Percentiles rank a stretch among this genome's conserved stretches.
phyloP scores from a whole-genome alignment of 2,329 filamentous ascomycete species.

The Fonsecaea multimorphosa region DNA sequence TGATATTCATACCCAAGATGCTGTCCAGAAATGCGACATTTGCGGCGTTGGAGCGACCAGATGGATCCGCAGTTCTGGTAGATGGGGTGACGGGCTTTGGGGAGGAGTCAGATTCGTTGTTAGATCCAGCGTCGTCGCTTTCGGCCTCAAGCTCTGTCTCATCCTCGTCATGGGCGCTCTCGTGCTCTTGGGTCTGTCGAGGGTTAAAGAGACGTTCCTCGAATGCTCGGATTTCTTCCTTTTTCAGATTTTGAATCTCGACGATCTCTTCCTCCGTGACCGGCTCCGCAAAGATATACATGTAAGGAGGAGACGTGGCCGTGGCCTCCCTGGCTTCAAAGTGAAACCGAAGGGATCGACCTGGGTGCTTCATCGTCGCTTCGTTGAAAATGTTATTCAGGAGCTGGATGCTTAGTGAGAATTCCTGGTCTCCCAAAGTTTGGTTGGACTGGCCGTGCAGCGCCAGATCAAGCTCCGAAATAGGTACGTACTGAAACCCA shows the following conservation, averaged over 20 bases:
- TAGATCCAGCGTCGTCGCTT: constrained; percentile 18
- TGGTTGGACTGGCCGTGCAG: constrained; percentile 78
- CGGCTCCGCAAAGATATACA: constrained; percentile 91
- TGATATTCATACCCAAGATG: constrained; percentile 26
- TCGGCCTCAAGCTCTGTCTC: constrained; percentile 14
- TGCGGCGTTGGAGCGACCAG: constrained; percentile 32
- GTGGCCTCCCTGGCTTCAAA: constrained; percentile 73
- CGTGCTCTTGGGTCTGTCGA: constrained; percentile 38
- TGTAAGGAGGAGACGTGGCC: constrained; percentile 60
- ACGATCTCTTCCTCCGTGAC: constrained; percentile 75
- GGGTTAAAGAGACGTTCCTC: constrained; percentile 59
- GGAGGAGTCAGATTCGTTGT: neutral
- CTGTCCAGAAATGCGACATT: constrained; percentile 36
- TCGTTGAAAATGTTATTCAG: constrained; percentile 80
- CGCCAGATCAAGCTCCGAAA: constrained; percentile 85
- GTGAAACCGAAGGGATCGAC: constrained; percentile 75
- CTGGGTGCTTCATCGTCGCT: constrained; percentile 76
- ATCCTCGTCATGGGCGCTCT: constrained; percentile 32
- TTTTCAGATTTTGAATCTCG: constrained; percentile 72
- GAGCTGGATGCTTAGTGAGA: constrained; percentile 77
- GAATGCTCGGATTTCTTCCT: constrained; percentile 70
- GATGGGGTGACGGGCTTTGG: neutral
- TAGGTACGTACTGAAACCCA: constrained; percentile 90
- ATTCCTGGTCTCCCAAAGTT: constrained; percentile 79
- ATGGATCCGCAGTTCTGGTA: neutral